Base-by-base conservation (phyloP, 805 yeast genomes). In the Ogataea minuta region DNA sequence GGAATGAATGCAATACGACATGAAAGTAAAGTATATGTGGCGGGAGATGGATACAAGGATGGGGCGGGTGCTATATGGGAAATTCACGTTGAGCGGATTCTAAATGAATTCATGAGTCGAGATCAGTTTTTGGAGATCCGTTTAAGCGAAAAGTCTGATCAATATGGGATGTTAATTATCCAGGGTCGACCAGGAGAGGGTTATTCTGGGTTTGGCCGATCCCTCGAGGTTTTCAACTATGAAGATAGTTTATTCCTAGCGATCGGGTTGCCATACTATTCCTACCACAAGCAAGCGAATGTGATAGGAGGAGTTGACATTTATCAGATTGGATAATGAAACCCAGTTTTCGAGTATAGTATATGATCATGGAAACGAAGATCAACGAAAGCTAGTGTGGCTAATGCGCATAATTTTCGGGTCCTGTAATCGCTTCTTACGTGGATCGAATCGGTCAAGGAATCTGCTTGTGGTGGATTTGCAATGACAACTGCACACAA, bases 11-110 rank as follows among this genome's bases (percentile, higher is more conserved):
- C 48, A 8, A 14, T 43, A 4, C 9, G 19, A 19, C 11, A 14
- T 12, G 27, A 46, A 47, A 11, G 45, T 49, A 5, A 12, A 14
- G 6, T 49, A 74, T 15, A 60, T 59, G 34, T 49, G 73, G 2
- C 76, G 1, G 60, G 60, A 12, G 70, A 67, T 9, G 54, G 55
- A 2, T 55, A 41, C 34, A 28, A 42, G 12, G 52, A 53, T 20
- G 74, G 73, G 2, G 54, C 56, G 39, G 81, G 79, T 1, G 70
- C 71, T 0, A 57, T 79, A 3, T 79, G 78, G 71, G 48, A 51
- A 24, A 39, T 74, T 1, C 39, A 57, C 3, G 40, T 71, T 35
- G 25, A 28, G 7, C 23, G 23, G 1, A 21, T 52, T 13, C 26
- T 56, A 9, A 14, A 36, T 1, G 23, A 9, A 8, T 34, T 23